phyloP scores from a whole-genome alignment of 352 stramenopile genomes.

The Phytophthora podocarpi region DNA sequence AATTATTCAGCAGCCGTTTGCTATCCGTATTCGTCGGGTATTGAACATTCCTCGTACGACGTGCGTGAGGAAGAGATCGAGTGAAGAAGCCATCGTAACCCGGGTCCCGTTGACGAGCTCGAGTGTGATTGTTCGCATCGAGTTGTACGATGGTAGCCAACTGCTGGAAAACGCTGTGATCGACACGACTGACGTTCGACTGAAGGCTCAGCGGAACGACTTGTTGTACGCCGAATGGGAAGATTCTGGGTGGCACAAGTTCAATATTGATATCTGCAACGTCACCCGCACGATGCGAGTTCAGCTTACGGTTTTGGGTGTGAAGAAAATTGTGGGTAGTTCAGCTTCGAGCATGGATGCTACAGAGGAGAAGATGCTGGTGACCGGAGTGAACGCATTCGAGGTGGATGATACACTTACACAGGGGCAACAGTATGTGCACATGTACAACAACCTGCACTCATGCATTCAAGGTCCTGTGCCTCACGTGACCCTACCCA shows the following conservation, averaged over 20 bases:
- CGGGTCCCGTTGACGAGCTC: conserved; percentile 56
- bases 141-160: conserved; percentile 77
- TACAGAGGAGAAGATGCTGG: conserved; percentile 74
- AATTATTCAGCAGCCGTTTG: conserved; percentile 65
- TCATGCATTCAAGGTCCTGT: conserved; percentile 71
- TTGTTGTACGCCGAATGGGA: conserved; percentile 77
- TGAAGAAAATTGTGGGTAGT: conserved; percentile 67
- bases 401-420: conserved; percentile 73
- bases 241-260: conserved; percentile 78
- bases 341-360: conserved; percentile 44
- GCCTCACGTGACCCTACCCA: conserved; percentile 70
- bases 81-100: conserved; percentile 65
- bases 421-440: conserved; percentile 73
- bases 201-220: conserved; percentile 76
- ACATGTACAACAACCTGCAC: conserved; percentile 86
- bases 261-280: conserved; percentile 74
- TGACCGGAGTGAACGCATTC: conserved; percentile 84
- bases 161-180: conserved; percentile 72
- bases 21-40: conserved; percentile 75
- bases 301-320: conserved; percentile 72
- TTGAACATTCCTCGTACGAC: conserved; percentile 85
- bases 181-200: conserved; percentile 70
- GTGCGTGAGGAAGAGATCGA: conserved; percentile 66
- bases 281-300: conserved; percentile 79
- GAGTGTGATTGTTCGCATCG: conserved; percentile 76